These are phyloP conservation scores for Starmerella bombicola DNA, from an alignment of 805 yeast species.

Conservation along the genomic window DNA sequence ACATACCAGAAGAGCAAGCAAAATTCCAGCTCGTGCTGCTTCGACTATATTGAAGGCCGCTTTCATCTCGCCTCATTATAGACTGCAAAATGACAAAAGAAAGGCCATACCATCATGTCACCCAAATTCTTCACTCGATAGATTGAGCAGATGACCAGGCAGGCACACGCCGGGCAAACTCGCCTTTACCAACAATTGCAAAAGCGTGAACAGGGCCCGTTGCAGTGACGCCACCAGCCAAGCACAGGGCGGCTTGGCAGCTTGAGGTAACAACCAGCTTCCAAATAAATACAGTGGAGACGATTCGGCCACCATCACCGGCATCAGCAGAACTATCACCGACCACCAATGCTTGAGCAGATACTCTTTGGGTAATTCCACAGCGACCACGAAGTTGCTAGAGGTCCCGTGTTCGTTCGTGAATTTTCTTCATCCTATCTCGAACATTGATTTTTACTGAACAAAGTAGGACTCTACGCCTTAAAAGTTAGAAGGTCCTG, in stretches of 20 bases:
- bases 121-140: conserved; percentile 75
- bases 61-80: too few relatives aligned
- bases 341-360: conserved; percentile 76
- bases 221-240: conserved; percentile 84
- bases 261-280: conserved; percentile 57
- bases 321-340: conserved; percentile 58
- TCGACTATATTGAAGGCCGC: too few relatives aligned
- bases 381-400: conserved; percentile 90
- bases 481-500: too few relatives aligned
- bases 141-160: conserved; percentile 81
- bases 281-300: conserved; percentile 72
- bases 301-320: conserved; percentile 80
- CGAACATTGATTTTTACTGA: too few relatives aligned
- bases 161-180: conserved; percentile 80
- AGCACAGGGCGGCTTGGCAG: conserved; percentile 58
- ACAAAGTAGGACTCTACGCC: too few relatives aligned
- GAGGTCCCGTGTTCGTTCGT: too few relatives aligned
- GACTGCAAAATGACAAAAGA: conserved; percentile 67
- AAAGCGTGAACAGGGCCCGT: conserved; percentile 93
- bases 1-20: too few relatives aligned
- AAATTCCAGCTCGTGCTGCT: too few relatives aligned
- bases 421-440: too few relatives aligned
- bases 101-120: conserved; percentile 95
- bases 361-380: conserved; percentile 79
- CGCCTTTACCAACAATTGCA: conserved; percentile 89